These are phyloP conservation scores for Hydnomerulius pinastri DNA, from an alignment of 768 basidiomycete genomes.

Conservation along the genomic window DNA sequence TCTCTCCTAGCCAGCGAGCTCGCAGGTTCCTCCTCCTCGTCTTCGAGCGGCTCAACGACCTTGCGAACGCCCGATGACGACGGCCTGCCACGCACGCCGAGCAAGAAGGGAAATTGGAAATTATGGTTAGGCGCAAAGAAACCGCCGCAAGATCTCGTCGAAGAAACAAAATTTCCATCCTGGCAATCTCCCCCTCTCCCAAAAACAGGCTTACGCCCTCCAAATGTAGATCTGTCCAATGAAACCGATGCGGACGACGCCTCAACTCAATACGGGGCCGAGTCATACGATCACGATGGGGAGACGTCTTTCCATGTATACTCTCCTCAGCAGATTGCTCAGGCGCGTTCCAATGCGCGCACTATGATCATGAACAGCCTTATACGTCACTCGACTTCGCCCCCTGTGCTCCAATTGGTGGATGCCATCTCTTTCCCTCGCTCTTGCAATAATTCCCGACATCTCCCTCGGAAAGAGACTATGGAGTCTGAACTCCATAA, in stretches of 20 bases:
- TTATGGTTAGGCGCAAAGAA: conserved; percentile 53
- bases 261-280: conserved; percentile 42
- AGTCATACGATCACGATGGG: conserved; percentile 25
- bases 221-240: conserved; percentile 22
- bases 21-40: conserved; percentile 60
- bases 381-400: conserved; percentile 36
- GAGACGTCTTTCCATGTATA: conserved; percentile 14
- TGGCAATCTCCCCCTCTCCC: conserved; percentile 34
- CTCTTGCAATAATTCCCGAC: conserved; percentile 47
- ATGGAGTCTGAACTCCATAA: conserved; percentile 51
- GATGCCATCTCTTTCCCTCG: conserved; percentile 49
- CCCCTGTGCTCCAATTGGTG: conserved; percentile 50
- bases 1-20: conserved; percentile 34
- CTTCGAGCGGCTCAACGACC: conserved; percentile 52
- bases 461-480: conserved; percentile 39
- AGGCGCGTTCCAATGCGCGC: conserved; percentile 41
- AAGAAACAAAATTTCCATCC: conserved; percentile 25
- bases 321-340: conserved; percentile 28
- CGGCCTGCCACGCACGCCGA: conserved; percentile 33
- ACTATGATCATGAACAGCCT: conserved; percentile 51
- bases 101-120: conserved; percentile 54
- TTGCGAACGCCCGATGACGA: conserved; percentile 67
- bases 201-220: conserved; percentile 21
- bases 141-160: conserved; percentile 27
- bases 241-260: conserved; percentile 37